These are phyloP conservation scores for Psilocybe sp. DNA, from an alignment of 768 basidiomycete species.

Conservation along the genomic window DNA sequence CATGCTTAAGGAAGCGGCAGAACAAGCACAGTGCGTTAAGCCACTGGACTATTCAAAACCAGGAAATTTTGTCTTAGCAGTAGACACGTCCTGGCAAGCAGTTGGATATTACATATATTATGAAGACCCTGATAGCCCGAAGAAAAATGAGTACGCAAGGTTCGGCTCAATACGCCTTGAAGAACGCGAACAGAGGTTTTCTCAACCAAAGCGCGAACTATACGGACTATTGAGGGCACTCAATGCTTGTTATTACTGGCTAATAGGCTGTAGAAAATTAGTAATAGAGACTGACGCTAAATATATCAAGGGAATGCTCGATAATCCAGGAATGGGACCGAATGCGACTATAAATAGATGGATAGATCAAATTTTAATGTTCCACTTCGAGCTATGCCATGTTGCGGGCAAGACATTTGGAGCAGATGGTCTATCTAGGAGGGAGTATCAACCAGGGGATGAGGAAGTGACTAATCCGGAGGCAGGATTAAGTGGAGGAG, in stretches of 20 bases:
- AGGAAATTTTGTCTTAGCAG: constrained; percentile 28
- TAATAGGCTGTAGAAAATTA: constrained; percentile 25
- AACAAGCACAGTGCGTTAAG: constrained; percentile 12
- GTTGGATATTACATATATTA: constrained; percentile 38
- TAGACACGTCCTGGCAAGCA: constrained; percentile 31
- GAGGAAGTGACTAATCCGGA: background rate
- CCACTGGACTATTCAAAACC: constrained; percentile 21
- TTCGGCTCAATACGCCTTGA: constrained; percentile 40
- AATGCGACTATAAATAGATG: constrained; percentile 33
- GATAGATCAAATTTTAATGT: constrained; percentile 30
- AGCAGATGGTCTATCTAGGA: constrained; percentile 30
- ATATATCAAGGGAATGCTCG: constrained; percentile 33
- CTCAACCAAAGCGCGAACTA: constrained; percentile 38
- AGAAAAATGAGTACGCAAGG: constrained; percentile 19
- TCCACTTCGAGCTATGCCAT: constrained; percentile 29
- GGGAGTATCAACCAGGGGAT: constrained; percentile 13
- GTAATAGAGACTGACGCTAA: constrained; percentile 28
- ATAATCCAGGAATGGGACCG: constrained; percentile 30
- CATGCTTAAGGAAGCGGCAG: constrained; percentile 8
- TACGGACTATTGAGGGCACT: constrained; percentile 30
- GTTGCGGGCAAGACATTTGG: constrained; percentile 22
- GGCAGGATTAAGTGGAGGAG: background rate
- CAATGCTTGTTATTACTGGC: constrained; percentile 11
- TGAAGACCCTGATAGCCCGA: constrained; percentile 15
- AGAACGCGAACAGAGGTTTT: constrained; percentile 28